Conservation (phyloP, 139 green algal genomes). For the Picochlorum sp. region DNA sequence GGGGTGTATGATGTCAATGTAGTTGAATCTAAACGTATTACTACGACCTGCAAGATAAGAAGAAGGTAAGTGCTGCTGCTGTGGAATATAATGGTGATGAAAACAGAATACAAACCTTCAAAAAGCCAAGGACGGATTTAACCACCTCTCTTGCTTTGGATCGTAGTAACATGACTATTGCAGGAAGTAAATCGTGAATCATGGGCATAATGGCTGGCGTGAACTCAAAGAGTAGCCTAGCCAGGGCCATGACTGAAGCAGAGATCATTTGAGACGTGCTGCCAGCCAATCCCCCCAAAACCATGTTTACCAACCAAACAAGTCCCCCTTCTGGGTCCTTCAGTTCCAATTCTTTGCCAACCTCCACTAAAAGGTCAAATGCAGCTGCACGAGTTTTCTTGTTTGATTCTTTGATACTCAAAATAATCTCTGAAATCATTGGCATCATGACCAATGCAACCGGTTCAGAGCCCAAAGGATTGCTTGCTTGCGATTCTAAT, state of each 20-base stretch:
- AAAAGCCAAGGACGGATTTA: conserved; percentile 86
- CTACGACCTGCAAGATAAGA: no score
- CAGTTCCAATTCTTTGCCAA: conserved; percentile 52
- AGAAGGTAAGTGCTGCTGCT: no score
- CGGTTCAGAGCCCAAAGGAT: no score
- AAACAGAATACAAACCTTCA: no score
- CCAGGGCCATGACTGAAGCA: conserved; percentile 74
- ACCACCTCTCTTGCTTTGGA: conserved; percentile 77
- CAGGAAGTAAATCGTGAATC: conserved; percentile 57
- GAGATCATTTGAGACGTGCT: conserved; percentile 66
- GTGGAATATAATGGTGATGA: no score
- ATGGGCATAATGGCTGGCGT: conserved; percentile 35
- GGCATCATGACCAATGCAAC: conserved; percentile 31
- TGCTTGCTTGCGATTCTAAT: background rate
- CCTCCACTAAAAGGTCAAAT: conserved; percentile 76
- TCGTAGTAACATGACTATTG: conserved; percentile 76
- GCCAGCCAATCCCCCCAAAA: conserved; percentile 70
- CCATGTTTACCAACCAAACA: conserved; percentile 59
- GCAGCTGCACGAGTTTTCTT: conserved; percentile 66
- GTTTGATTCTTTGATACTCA: conserved; percentile 92
- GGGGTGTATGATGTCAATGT: conserved; percentile 55
- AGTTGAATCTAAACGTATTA: conserved; percentile 60
- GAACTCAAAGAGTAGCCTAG: conserved; percentile 92
- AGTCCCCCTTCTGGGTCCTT: conserved; percentile 48
- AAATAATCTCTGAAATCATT: conserved; percentile 82